Conservation (phyloP, 176 grass and related monocot genomes). For the Pontederia paniculata region DNA sequence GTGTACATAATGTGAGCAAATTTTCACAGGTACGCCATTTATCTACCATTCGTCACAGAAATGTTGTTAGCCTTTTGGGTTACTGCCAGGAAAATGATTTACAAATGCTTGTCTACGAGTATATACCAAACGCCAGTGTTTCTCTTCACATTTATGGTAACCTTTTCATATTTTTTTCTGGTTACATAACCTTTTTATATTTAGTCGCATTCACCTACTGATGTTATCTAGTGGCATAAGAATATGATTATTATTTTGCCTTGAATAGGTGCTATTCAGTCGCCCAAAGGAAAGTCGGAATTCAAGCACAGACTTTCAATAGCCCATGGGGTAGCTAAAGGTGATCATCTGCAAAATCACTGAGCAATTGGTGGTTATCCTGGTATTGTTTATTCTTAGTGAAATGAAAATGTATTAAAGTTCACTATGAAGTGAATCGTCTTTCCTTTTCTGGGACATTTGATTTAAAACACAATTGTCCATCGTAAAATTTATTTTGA, state of each 20-base stretch:
- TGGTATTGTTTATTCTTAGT: constrained; percentile 12
- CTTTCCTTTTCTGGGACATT: neutral
- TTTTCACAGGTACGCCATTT: constrained; percentile 47
- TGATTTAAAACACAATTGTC: too few species aligned
- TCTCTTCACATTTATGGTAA: constrained; percentile 80
- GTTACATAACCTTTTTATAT: neutral
- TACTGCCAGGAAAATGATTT: constrained; percentile 71
- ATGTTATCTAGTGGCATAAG: neutral
- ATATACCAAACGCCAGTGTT: constrained; percentile 76
- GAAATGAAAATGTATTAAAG: constrained; percentile 3
- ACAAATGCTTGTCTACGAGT: constrained; percentile 95
- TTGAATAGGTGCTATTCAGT: constrained; percentile 30
- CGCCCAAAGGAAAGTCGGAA: constrained; percentile 49
- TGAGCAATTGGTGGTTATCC: constrained; percentile 5
- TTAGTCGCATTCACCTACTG: neutral
- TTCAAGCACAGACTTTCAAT: constrained; percentile 95
- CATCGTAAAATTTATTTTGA: too few species aligned
- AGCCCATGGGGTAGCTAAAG: constrained; percentile 90
- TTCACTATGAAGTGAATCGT: neutral
- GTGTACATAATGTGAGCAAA: neutral
- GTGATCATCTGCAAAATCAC: constrained; percentile 26
- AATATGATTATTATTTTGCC: neutral
- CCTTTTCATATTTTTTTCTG: constrained; percentile 16
- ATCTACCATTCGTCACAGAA: constrained; percentile 59
- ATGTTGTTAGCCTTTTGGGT: constrained; percentile 80